phyloP scores from a whole-genome alignment of 163 green algal genomes.

The Chloromonas sp. region DNA sequence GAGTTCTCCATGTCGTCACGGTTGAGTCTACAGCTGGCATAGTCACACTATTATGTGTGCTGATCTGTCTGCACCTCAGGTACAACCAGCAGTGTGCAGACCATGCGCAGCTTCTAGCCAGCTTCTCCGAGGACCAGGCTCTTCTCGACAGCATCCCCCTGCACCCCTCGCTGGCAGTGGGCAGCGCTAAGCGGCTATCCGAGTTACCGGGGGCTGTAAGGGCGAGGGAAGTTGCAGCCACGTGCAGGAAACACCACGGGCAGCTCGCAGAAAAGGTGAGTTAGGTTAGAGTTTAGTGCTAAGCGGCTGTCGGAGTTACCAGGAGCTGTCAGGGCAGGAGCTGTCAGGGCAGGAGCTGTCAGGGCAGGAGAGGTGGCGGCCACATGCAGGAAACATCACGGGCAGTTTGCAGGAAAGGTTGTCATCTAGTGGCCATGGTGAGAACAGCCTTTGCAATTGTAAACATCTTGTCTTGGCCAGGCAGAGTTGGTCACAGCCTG shows the following conservation, averaged over 20 bases:
- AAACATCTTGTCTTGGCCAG: too few relatives aligned
- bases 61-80: neutral
- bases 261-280: neutral
- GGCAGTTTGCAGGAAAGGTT: neutral
- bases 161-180: neutral
- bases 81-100: neutral
- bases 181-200: neutral
- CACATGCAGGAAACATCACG: neutral
- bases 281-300: neutral
- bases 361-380: neutral
- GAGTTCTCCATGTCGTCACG: too few relatives aligned
- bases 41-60: too few relatives aligned
- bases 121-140: neutral
- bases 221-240: neutral
- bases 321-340: neutral
- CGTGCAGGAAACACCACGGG: neutral
- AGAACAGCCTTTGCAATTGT: too few relatives aligned
- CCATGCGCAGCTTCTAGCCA: neutral
- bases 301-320: neutral
- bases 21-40: too few relatives aligned
- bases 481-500: too few relatives aligned
- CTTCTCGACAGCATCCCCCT: neutral
- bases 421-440: too few relatives aligned
- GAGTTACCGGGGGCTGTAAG: neutral
- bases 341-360: too few relatives aligned